Conservation (phyloP, 2,329 filamentous ascomycete genomes). For the Ophiocordyceps camponoti-leonardi region DNA sequence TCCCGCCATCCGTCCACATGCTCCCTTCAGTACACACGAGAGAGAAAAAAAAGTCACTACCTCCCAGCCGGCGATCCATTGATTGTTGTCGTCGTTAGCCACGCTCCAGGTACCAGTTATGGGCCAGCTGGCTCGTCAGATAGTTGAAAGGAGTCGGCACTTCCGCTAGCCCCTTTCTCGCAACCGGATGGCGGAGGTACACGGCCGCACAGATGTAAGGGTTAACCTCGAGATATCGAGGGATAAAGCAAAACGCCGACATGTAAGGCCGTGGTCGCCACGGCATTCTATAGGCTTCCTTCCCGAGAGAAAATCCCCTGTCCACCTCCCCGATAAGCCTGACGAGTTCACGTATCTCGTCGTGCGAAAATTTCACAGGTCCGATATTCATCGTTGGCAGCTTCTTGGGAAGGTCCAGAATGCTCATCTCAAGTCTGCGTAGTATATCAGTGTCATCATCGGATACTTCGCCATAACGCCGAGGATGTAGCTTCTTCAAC, state of each 20-base stretch:
- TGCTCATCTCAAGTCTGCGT: neutral
- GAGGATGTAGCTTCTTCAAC: neutral
- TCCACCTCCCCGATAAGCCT: slow-evolving; percentile 42
- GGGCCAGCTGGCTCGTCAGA: slow-evolving; percentile 61
- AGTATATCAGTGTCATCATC: neutral
- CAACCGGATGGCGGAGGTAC: slow-evolving; percentile 87
- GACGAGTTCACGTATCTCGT: slow-evolving; percentile 36
- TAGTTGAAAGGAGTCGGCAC: slow-evolving; percentile 68
- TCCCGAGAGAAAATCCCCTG: slow-evolving; percentile 59
- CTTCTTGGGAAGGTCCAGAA: neutral
- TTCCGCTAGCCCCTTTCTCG: slow-evolving; percentile 61
- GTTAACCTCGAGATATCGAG: slow-evolving; percentile 91
- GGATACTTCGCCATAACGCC: neutral
- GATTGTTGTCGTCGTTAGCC: slow-evolving; percentile 30
- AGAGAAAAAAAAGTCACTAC: neutral
- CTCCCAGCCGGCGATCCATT: too few species aligned
- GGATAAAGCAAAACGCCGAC: slow-evolving; percentile 86
- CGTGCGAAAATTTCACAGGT: slow-evolving; percentile 15
- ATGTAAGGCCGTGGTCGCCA: slow-evolving; percentile 81
- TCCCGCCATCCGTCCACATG: neutral
- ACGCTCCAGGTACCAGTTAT: slow-evolving; percentile 85
- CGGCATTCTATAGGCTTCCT: slow-evolving; percentile 78
- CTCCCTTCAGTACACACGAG: neutral
- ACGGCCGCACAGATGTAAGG: slow-evolving; percentile 93
- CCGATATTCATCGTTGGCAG: slow-evolving; percentile 11